Evolutionary conservation across 148 eudicot genomes (phyloP).

Genomic region (Amaranthus hypochondriacus): DNA sequence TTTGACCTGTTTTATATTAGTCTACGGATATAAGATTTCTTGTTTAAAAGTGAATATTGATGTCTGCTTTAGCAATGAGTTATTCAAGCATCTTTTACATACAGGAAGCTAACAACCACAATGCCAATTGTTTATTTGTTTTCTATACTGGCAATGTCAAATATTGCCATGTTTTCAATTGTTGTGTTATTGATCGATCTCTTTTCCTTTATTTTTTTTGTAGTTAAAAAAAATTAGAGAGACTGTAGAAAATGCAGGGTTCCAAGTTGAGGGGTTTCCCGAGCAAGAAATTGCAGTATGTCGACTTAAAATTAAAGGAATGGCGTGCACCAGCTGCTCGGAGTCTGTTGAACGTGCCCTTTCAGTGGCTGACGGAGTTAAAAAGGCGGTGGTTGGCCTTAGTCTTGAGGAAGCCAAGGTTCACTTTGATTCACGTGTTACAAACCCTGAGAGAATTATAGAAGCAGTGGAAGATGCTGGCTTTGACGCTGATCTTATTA

Average conservation of each 20-base stretch:
- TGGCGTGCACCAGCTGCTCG: conserved; percentile 97
- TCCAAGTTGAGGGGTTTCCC: conserved; percentile 59
- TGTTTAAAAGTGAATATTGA: neutral
- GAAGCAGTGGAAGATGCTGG: conserved; percentile 84
- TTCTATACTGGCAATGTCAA: neutral
- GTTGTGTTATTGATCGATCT: neutral
- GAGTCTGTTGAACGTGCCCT: conserved; percentile 85
- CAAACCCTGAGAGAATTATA: conserved; percentile 42
- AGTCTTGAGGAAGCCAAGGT: conserved; percentile 96
- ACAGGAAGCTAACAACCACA: too few relatives aligned
- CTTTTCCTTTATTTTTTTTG: neutral
- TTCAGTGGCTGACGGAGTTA: conserved; percentile 68
- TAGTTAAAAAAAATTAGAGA: conserved; percentile 75
- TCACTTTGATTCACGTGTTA: conserved; percentile 78
- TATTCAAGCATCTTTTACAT: too few relatives aligned
- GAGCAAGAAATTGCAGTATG: conserved; percentile 78
- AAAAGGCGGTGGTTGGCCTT: conserved; percentile 86
- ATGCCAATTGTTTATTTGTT: neutral
- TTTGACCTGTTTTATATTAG: neutral
- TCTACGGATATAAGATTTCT: neutral
- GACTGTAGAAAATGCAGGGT: conserved; percentile 76
- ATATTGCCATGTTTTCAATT: neutral
- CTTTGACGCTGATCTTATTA: conserved; percentile 83
- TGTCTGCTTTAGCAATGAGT: neutral
- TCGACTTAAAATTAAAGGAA: conserved; percentile 78